A percentile compares a stretch with the other conserved stretches of the same genome.
phyloP scores from a whole-genome alignment of 1,139 yeast species.

The Barnettozyma hawaiiensis region DNA sequence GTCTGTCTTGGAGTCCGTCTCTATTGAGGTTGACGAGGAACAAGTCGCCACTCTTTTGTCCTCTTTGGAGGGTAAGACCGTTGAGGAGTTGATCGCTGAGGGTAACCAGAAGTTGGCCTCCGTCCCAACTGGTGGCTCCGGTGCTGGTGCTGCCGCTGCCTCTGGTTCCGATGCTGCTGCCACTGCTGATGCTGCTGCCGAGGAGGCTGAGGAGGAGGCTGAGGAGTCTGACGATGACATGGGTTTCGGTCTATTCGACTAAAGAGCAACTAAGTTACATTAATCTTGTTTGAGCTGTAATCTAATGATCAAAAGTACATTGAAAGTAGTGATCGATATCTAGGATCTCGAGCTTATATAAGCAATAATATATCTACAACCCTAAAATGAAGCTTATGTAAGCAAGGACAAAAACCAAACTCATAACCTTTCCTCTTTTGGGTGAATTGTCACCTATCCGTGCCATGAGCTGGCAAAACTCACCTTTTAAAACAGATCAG shows the following conservation, averaged over 20 bases:
- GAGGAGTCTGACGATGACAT: conserved; percentile 67
- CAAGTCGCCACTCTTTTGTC: conserved; percentile 61
- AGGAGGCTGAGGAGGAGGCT: conserved; percentile 49
- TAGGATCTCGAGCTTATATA: no score
- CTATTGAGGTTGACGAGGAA: conserved; percentile 73
- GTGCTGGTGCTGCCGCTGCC: conserved; percentile 62
- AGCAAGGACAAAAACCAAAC: no score
- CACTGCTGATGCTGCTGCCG: conserved; percentile 52
- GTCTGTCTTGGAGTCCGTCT: conserved; percentile 68
- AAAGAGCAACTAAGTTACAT: conserved; percentile 27
- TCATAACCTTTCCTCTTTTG: conserved; percentile 6
- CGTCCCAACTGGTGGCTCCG: conserved; percentile 82
- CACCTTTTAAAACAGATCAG: no score
- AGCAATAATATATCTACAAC: no score
- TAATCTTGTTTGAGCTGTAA: conserved; percentile 7
- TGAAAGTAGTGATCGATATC: background rate
- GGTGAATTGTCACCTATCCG: conserved; percentile 6
- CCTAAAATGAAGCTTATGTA: no score
- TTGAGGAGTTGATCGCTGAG: conserved; percentile 69
- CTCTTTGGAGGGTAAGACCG: conserved; percentile 73
- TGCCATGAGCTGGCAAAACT: conserved; percentile 8
- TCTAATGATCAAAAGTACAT: conserved; percentile 7
- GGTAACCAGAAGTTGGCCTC: conserved; percentile 81
- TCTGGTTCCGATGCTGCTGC: conserved; percentile 49
- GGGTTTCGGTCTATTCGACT: conserved; percentile 91